phyloP scores from a whole-genome alignment of 2,329 filamentous ascomycete genomes.

The Alternaria angustiovoidea region DNA sequence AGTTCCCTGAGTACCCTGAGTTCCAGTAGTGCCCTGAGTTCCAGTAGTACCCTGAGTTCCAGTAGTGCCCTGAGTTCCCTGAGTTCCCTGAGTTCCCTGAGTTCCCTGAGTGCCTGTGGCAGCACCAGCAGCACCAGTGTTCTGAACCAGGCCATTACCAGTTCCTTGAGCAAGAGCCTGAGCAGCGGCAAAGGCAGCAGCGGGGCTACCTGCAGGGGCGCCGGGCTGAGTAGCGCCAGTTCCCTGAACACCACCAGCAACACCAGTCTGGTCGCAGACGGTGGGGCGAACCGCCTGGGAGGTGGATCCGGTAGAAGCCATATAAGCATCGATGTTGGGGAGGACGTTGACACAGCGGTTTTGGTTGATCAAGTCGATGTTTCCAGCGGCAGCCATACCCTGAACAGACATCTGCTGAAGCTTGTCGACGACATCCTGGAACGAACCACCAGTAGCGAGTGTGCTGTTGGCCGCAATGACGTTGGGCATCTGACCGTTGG shows the following conservation, averaged over 20 bases:
- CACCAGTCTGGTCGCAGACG: constrained; percentile 46
- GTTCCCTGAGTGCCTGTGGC: constrained; percentile 10
- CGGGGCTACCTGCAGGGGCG: constrained; percentile 39
- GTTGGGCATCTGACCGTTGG: constrained; percentile 34
- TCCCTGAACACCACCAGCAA: constrained; percentile 44
- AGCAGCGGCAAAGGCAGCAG: constrained; percentile 41
- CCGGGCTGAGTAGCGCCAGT: constrained; percentile 41
- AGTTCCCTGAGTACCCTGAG: background rate
- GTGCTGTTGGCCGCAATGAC: constrained; percentile 49
- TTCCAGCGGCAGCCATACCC: constrained; percentile 41
- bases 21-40: background rate
- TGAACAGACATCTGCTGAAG: constrained; percentile 48
- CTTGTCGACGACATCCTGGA: constrained; percentile 52
- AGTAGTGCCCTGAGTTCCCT: background rate
- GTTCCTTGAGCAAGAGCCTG: constrained; percentile 37
- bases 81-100: background rate
- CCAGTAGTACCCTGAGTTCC: background rate
- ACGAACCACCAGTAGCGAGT: constrained; percentile 46
- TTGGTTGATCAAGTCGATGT: constrained; percentile 50
- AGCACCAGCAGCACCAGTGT: constrained; percentile 20
- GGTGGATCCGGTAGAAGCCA: constrained; percentile 44
- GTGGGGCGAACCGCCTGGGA: constrained; percentile 42
- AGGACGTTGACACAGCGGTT: constrained; percentile 49
- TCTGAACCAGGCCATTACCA: constrained; percentile 40
- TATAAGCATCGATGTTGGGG: constrained; percentile 49